Percentiles rank a stretch among this genome's conserved stretches.
These are phyloP conservation scores for Cyclotella atomus DNA, from an alignment of 108 stramenopile species.

Conservation along the genomic window DNA sequence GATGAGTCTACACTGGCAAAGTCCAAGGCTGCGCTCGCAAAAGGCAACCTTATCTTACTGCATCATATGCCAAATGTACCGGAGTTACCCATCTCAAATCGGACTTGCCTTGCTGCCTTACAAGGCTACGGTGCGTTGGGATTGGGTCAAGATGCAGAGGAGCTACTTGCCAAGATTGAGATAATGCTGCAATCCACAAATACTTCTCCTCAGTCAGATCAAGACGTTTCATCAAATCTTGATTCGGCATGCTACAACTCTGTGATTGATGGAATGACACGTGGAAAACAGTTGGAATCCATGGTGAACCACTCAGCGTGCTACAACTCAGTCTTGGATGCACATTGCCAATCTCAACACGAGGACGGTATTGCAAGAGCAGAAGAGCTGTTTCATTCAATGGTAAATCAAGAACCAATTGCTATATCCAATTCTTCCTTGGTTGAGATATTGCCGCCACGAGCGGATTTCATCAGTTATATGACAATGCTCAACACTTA, in stretches of 20 bases:
- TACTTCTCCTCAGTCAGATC: no score
- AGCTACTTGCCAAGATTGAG: constrained; percentile 27
- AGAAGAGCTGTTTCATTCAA: constrained; percentile 22
- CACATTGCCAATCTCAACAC: constrained; percentile 12
- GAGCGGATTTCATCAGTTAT: constrained; percentile 39
- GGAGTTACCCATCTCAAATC: constrained; percentile 27
- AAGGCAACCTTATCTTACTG: constrained; percentile 28
- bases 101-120: constrained; percentile 32
- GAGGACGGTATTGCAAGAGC: constrained; percentile 3
- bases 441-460: constrained; percentile 20
- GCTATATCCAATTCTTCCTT: neutral
- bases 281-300: constrained; percentile 5
- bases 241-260: constrained; percentile 45
- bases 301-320: neutral
- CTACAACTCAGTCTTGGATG: neutral
- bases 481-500: constrained; percentile 33
- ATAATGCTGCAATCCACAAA: constrained; percentile 15
- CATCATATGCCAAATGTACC: constrained; percentile 35
- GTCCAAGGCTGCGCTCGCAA: constrained; percentile 7
- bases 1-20: no score
- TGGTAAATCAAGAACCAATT: neutral
- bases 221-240: constrained; percentile 11
- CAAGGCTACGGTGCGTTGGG: constrained; percentile 35
- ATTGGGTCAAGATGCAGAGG: constrained; percentile 34
- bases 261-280: constrained; percentile 9